Percentiles rank a stretch among this genome's conserved stretches.
Evolutionary conservation across 78 protist genomes (phyloP).

Genomic region (Planoprotostelium fungivorum): DNA sequence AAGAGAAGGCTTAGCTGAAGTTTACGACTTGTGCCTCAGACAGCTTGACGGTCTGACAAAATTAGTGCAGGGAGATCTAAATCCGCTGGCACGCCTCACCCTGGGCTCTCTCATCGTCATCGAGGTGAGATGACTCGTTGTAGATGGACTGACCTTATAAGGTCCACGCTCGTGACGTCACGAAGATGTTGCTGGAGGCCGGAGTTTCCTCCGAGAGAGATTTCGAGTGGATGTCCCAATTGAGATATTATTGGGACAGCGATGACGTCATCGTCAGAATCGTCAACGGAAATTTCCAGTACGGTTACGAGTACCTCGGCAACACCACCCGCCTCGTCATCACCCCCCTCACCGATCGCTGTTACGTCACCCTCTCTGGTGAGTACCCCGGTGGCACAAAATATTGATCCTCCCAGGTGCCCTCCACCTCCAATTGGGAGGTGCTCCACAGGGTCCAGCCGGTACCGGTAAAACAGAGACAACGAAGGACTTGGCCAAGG

Average conservation of each 20-base stretch:
- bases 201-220: constrained; percentile 6
- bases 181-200: constrained; percentile 3
- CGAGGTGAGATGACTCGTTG: constrained; percentile 38
- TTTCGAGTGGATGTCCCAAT: constrained; percentile 83
- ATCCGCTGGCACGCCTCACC: constrained; percentile 9
- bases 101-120: constrained; percentile 67
- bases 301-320: constrained; percentile 85
- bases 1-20: background rate
- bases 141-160: background rate
- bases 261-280: constrained; percentile 26
- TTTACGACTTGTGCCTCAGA: background rate
- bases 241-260: constrained; percentile 67
- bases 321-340: constrained; percentile 79
- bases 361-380: constrained; percentile 80
- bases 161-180: constrained; percentile 71
- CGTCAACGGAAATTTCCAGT: constrained; percentile 43
- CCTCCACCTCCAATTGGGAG: constrained; percentile 70
- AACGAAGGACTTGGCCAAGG: constrained; percentile 77
- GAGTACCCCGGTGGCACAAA: too few relatives aligned
- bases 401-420: too few relatives aligned
- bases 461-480: constrained; percentile 87
- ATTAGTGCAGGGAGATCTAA: constrained; percentile 32
- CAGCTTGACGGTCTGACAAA: constrained; percentile 32
- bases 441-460: constrained; percentile 80
- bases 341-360: constrained; percentile 87